phyloP scores from a whole-genome alignment of 768 basidiomycete genomes.

The Rhodotorula sphaerocarpa region DNA sequence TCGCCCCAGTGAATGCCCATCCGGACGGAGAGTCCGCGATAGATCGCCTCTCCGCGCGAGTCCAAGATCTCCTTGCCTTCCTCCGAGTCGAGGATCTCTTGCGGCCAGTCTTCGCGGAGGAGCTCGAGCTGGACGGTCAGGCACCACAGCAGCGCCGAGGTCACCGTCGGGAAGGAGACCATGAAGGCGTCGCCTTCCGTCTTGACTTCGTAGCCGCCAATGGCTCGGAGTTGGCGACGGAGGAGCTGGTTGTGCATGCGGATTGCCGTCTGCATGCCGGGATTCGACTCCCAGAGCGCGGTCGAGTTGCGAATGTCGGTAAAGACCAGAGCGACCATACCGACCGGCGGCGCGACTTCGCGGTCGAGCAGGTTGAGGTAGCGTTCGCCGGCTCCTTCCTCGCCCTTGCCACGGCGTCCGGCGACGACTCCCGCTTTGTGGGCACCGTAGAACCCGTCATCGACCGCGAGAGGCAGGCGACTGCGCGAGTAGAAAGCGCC shows the following conservation, averaged over 20 bases:
- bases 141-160: slow-evolving; percentile 82
- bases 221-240: slow-evolving; percentile 72
- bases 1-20: slow-evolving; percentile 95
- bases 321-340: slow-evolving; percentile 86
- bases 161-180: slow-evolving; percentile 86
- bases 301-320: slow-evolving; percentile 98
- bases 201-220: slow-evolving; percentile 97
- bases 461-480: slow-evolving; percentile 44
- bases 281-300: slow-evolving; percentile 88
- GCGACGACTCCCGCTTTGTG: slow-evolving; percentile 34
- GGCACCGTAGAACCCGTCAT: slow-evolving; percentile 48
- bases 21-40: slow-evolving; percentile 81
- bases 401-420: slow-evolving; percentile 18
- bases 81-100: slow-evolving; percentile 83
- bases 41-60: slow-evolving; percentile 57
- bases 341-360: slow-evolving; percentile 75
- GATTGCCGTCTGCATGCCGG: slow-evolving; percentile 91
- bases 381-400: slow-evolving; percentile 40
- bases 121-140: slow-evolving; percentile 76
- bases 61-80: slow-evolving; percentile 69
- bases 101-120: slow-evolving; percentile 75
- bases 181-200: slow-evolving; percentile 99
- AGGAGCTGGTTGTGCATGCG: slow-evolving; percentile 78
- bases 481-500: slow-evolving; percentile 25
- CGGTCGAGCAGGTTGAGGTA: slow-evolving; percentile 51